Evolutionary conservation across 352 stramenopile genomes (phyloP).

Genomic region (Thraustochytrium striatum): DNA sequence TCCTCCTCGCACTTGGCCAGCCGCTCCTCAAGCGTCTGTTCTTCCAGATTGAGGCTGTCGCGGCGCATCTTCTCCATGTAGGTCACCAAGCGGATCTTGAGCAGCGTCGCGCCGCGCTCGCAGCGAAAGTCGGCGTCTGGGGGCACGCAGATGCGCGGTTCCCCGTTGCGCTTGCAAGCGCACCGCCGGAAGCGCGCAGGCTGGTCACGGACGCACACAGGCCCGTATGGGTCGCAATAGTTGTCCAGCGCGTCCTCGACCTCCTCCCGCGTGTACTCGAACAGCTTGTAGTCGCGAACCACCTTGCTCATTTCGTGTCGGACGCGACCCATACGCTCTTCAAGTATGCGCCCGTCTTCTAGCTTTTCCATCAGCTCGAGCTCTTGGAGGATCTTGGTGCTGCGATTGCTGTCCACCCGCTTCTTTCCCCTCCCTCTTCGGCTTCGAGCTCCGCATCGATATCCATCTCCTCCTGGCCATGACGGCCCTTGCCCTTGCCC

Average conservation of each 20-base stretch:
- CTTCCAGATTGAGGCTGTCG: constrained; percentile 22
- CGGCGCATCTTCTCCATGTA: constrained; percentile 8
- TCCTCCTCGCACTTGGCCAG: neutral
- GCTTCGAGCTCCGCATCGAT: no score
- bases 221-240: neutral
- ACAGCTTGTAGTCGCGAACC: neutral
- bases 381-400: neutral
- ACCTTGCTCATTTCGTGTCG: neutral
- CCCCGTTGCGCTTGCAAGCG: constrained; percentile 23
- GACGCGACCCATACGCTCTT: neutral
- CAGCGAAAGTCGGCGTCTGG: constrained; percentile 40
- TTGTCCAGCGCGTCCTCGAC: constrained; percentile 26
- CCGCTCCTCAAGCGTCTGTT: neutral
- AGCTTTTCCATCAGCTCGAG: neutral
- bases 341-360: neutral
- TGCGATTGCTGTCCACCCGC: neutral
- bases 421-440: no score
- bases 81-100: constrained; percentile 30
- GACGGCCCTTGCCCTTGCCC: no score
- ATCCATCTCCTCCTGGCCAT: no score
- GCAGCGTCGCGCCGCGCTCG: neutral
- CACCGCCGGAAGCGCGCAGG: constrained; percentile 8
- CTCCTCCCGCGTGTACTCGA: constrained; percentile 24
- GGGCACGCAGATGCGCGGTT: constrained; percentile 37
- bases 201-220: neutral